Conservation (phyloP, 2,329 filamentous ascomycete species). For the Fusarium xyrophilum region DNA sequence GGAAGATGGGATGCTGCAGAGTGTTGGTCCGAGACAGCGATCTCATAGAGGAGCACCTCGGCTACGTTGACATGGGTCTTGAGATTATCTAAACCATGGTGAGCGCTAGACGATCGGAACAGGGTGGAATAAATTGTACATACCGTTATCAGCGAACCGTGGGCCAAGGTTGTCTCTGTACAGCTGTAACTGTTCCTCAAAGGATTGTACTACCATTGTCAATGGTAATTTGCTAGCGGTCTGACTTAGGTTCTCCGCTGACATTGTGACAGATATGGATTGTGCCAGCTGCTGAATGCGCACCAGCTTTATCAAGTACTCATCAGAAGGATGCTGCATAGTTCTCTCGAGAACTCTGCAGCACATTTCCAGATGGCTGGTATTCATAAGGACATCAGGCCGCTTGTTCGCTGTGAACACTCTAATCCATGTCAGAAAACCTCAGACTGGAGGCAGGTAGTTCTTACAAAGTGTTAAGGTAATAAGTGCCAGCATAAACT, state of each 20-base stretch:
- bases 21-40: conserved; percentile 52
- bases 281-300: conserved; percentile 58
- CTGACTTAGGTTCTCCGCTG: conserved; percentile 41
- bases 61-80: conserved; percentile 53
- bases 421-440: conserved; percentile 32
- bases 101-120: background rate
- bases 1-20: conserved; percentile 44
- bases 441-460: too few species aligned
- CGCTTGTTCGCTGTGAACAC: conserved; percentile 56
- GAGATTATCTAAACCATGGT: conserved; percentile 46
- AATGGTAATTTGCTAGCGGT: conserved; percentile 50
- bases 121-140: conserved; percentile 2
- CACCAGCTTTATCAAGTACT: conserved; percentile 54
- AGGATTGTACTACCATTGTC: conserved; percentile 51
- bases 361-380: conserved; percentile 52
- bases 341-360: conserved; percentile 52
- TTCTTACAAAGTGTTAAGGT: conserved; percentile 57
- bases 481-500: conserved; percentile 58
- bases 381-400: conserved; percentile 57
- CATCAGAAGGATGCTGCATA: conserved; percentile 53
- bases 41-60: conserved; percentile 56
- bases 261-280: conserved; percentile 53
- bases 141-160: conserved; percentile 47
- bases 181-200: conserved; percentile 53
- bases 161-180: conserved; percentile 49